A percentile compares a stretch with the other conserved stretches of the same genome.
phyloP scores from a whole-genome alignment of 257 asterid genomes.

The Nicotiana noctiflora region DNA sequence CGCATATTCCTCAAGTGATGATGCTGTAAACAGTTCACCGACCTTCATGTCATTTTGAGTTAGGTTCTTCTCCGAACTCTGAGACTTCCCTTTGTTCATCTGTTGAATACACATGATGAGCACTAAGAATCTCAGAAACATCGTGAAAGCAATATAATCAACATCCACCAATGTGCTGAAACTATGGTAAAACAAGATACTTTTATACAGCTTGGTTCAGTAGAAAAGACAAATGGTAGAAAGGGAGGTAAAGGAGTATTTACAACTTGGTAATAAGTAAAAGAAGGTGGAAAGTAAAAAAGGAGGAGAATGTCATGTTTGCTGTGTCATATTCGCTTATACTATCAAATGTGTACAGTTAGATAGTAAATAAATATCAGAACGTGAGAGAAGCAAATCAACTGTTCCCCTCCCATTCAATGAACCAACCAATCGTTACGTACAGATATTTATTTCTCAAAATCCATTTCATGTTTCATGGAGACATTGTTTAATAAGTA shows the following conservation, averaged over 20 bases:
- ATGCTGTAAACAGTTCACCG: constrained; percentile 34
- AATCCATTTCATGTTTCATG: background rate
- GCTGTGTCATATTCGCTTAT: background rate
- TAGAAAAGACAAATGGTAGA: background rate
- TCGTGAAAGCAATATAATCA: background rate
- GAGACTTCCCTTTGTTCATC: constrained; percentile 76
- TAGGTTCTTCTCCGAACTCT: constrained; percentile 24
- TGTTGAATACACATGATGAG: constrained; percentile 24
- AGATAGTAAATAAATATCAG: background rate
- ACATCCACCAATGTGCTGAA: background rate
- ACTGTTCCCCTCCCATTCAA: background rate
- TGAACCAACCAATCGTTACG: background rate
- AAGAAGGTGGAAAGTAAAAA: background rate
- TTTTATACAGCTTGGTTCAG: background rate
- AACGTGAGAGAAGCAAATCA: background rate
- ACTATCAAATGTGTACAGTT: background rate
- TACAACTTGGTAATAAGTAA: background rate
- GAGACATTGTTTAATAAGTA: background rate
- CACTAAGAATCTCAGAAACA: constrained; percentile 11
- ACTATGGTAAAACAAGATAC: background rate
- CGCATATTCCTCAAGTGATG: constrained; percentile 48
- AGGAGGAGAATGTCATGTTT: background rate
- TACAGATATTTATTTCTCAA: background rate
- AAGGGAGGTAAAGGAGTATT: background rate
- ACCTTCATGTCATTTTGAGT: constrained; percentile 35